These are phyloP conservation scores for Limnomonas spitsbergensis DNA, from an alignment of 139 green algal species.

Conservation along the genomic window DNA sequence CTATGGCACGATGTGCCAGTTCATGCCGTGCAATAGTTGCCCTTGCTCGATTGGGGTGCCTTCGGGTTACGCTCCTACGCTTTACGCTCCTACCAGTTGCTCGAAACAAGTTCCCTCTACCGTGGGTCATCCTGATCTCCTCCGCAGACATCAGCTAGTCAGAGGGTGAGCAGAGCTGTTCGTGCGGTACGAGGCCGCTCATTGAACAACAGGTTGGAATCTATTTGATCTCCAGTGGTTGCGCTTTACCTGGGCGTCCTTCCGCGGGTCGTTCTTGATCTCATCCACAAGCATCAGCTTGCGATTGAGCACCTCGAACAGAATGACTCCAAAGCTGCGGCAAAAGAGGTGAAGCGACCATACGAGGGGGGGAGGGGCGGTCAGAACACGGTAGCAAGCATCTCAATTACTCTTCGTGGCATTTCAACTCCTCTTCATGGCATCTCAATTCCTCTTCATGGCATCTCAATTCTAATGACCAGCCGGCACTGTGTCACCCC, in stretches of 20 bases:
- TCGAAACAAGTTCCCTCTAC: too few species aligned
- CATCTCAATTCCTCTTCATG: too few species aligned
- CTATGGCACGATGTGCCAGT: too few species aligned
- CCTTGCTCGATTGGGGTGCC: slow-evolving; percentile 30
- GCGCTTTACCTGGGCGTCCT: slow-evolving; percentile 49
- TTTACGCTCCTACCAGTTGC: too few species aligned
- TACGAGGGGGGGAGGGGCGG: too few species aligned
- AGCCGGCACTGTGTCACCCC: too few species aligned
- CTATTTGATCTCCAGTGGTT: too few species aligned
- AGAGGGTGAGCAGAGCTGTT: background rate
- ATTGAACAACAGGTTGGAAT: background rate
- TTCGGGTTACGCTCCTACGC: slow-evolving; percentile 16
- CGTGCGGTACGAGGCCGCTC: background rate
- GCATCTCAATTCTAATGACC: too few species aligned
- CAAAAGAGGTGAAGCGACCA: background rate
- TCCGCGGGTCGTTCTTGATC: slow-evolving; percentile 50
- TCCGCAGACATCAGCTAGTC: slow-evolving; percentile 7
- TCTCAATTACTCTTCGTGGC: too few species aligned
- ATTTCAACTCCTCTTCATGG: too few species aligned
- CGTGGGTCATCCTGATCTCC: too few species aligned
- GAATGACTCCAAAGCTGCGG: slow-evolving; percentile 30
- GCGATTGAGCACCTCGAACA: slow-evolving; percentile 44
- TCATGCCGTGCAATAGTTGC: slow-evolving; percentile 2
- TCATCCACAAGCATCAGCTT: slow-evolving; percentile 55
- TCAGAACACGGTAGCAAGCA: too few species aligned